These are phyloP conservation scores for Fusarium tricinctum DNA, from an alignment of 2,329 filamentous ascomycete species.

Conservation along the genomic window DNA sequence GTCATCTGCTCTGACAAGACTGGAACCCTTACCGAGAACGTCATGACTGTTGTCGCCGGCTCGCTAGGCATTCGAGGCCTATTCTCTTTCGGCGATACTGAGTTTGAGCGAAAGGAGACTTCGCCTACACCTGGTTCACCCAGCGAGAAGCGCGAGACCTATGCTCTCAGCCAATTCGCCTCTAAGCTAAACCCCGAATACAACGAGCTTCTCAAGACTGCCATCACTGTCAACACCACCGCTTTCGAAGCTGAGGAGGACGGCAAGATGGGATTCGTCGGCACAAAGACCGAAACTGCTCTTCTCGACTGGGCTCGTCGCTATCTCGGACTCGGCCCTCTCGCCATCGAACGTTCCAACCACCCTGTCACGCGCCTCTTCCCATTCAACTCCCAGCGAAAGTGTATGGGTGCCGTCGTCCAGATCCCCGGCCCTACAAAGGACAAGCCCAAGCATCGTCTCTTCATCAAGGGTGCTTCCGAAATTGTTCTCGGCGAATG, in stretches of 20 bases:
- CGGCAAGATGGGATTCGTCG: conserved; percentile 61
- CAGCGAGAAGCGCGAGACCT: conserved; percentile 11
- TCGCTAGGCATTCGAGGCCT: conserved; percentile 53
- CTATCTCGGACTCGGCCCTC: conserved; percentile 62
- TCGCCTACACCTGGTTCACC: conserved; percentile 1
- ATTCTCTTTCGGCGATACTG: conserved; percentile 60
- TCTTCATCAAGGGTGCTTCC: conserved; percentile 69
- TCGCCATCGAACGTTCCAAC: conserved; percentile 62
- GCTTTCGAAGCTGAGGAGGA: conserved; percentile 66
- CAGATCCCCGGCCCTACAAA: conserved; percentile 55
- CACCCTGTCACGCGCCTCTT: conserved; percentile 64
- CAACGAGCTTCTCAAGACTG: conserved; percentile 37
- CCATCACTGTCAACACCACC: conserved; percentile 68
- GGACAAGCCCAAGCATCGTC: conserved; percentile 56
- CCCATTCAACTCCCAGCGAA: conserved; percentile 67
- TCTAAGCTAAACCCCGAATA: conserved; percentile 33
- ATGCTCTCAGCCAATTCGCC: conserved; percentile 25
- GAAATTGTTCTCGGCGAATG: conserved; percentile 66
- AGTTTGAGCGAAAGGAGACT: conserved; percentile 50
- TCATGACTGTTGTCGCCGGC: conserved; percentile 81
- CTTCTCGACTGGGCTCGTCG: conserved; percentile 65
- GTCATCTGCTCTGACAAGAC: conserved; percentile 79
- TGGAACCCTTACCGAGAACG: conserved; percentile 67
- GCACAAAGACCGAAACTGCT: conserved; percentile 70
- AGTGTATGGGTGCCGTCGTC: conserved; percentile 70